phyloP scores from a whole-genome alignment of 768 basidiomycete species.

The Hysterangium stoloniferum region DNA sequence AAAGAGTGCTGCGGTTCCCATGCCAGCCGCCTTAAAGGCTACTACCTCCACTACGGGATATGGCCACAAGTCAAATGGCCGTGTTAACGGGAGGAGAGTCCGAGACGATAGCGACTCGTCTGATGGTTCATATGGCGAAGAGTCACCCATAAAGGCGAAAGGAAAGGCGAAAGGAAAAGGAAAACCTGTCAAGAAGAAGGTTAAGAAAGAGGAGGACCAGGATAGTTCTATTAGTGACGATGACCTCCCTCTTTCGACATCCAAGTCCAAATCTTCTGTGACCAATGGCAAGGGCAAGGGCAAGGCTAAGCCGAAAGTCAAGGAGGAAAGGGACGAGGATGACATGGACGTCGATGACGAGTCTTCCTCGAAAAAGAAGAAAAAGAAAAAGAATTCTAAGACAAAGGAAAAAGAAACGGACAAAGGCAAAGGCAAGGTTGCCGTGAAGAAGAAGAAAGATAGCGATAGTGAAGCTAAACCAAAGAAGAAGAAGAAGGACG shows the following conservation, averaged over 20 bases:
- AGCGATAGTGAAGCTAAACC: conserved; percentile 39
- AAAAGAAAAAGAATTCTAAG: conserved; percentile 32
- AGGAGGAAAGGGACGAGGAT: conserved; percentile 16
- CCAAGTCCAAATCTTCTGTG: conserved; percentile 29
- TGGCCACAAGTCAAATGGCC: conserved; percentile 22
- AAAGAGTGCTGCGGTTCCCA: conserved; percentile 31
- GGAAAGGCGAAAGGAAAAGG: conserved; percentile 31
- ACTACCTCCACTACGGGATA: conserved; percentile 30
- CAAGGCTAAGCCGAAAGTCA: conserved; percentile 18
- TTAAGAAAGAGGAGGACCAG: conserved; percentile 26
- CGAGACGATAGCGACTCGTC: conserved; percentile 31
- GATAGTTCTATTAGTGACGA: conserved; percentile 22
- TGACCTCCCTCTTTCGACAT: conserved; percentile 23
- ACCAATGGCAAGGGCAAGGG: conserved; percentile 29
- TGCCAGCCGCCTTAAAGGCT: conserved; percentile 30
- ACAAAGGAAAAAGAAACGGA: conserved; percentile 31
- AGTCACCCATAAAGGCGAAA: conserved; percentile 35
- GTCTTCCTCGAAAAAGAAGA: conserved; percentile 29
- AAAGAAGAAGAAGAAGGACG: conserved; percentile 45
- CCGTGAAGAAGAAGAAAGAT: conserved; percentile 50
- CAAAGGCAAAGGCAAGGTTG: conserved; percentile 34
- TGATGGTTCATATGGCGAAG: conserved; percentile 37
- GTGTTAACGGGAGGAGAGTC: conserved; percentile 17
- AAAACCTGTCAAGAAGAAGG: conserved; percentile 57
- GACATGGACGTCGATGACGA: conserved; percentile 14